Evolutionary conservation across 2,329 filamentous ascomycete genomes (phyloP), one percentile per base, ranked within the genome.

Genomic region (Lasiodiplodia sp.): DNA sequence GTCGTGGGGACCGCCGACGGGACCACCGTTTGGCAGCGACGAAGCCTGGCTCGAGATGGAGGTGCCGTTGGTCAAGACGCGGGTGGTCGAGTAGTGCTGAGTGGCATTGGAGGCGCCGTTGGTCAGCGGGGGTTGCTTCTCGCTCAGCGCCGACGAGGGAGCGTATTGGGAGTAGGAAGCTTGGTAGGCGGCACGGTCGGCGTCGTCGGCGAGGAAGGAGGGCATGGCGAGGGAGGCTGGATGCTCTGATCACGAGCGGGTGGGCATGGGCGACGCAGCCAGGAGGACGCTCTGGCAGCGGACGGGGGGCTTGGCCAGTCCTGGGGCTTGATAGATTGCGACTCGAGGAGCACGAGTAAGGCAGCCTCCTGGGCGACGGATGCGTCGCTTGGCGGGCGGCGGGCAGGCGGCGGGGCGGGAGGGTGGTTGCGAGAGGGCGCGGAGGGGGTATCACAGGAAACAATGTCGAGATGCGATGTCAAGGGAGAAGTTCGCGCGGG

Each of bases 191-290:
- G 78, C 75, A 75, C 77, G 79, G 76, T 75, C 80, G 75, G 74
- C 78, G 72, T 83, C 78, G 75, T 84, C 83, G 75, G 81, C 78
- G 76, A 83, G 76, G 77, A 84, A 80, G 72, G 82, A 82, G 78
- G 85, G 84, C 85, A 87, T 87, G 71, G 83, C 82, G 76, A 82
- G 68, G 66, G 70, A 67, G 31, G 66, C 52, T 69, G 49, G 72
- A 78, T 79, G 73, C 74, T 76, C 70, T 74, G 76, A 73, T 76
- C 75, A 76, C 78, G 73, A 71, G 76, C 34, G 53, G 47, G 31
- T 44, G 56, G 18, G 57, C 67, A 68, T 68, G 67, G 49, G 49
- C 57, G 57, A 63, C 37, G 37, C 53, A 56, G 51, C 63, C 52
- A 66, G 63, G 66, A 67, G 66, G 62, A 44, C 34, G 66, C 66